Evolutionary conservation across 23 red algal genomes (phyloP).

Genomic region (Pyropia haitanensis): DNA sequence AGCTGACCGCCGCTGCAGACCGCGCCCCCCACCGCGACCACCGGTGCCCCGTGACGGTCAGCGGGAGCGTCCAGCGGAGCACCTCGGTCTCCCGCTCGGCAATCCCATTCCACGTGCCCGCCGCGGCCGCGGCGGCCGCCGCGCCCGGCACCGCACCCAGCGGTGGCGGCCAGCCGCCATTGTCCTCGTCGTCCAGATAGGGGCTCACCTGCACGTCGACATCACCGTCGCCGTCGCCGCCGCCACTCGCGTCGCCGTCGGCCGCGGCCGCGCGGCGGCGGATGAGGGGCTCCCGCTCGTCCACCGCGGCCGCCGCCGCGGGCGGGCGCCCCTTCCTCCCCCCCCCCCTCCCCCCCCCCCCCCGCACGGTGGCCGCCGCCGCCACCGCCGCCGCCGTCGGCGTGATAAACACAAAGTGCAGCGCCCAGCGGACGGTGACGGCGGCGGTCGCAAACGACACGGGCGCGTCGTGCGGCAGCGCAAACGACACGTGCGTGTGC

Average conservation of each 20-base stretch:
- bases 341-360: too few species aligned
- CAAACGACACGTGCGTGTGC: conserved; percentile 55
- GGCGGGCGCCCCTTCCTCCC: too few species aligned
- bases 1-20: conserved; percentile 8
- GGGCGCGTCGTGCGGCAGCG: conserved; percentile 69
- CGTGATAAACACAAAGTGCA: conserved; percentile 68
- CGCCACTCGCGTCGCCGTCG: too few species aligned
- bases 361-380: neutral
- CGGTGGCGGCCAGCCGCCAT: too few species aligned
- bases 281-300: too few species aligned
- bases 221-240: too few species aligned
- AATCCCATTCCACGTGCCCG: conserved; percentile 22
- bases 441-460: conserved; percentile 50
- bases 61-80: conserved; percentile 44
- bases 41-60: conserved; percentile 28
- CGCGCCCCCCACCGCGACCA: conserved; percentile 39
- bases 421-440: conserved; percentile 49
- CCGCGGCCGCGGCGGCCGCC: neutral
- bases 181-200: too few species aligned
- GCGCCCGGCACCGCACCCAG: neutral
- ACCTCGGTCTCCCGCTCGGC: conserved; percentile 37
- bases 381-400: conserved; percentile 4
- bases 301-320: too few species aligned
- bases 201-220: too few species aligned
- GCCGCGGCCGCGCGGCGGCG: too few species aligned